Evolutionary conservation across 1,284 basidiomycete species (phyloP).

Genomic region (Cryptococcus amylolentus): DNA sequence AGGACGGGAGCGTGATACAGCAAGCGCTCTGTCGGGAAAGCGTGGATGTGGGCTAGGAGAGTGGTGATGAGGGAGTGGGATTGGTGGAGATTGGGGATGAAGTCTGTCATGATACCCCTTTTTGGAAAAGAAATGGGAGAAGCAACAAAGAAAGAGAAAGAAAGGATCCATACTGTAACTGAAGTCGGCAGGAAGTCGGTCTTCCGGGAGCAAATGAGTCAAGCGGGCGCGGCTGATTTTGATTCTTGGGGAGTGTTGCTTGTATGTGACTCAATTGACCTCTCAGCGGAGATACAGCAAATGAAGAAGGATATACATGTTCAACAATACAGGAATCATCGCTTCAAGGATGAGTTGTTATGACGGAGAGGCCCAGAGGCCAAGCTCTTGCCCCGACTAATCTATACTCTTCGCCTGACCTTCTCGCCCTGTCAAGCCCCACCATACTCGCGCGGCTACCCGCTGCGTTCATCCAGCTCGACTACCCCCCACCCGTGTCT

Average conservation of each 20-base stretch:
- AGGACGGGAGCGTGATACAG: conserved; percentile 17
- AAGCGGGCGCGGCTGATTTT: no score
- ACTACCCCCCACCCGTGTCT: background rate
- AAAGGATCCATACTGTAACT: no score
- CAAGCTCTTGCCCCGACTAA: background rate
- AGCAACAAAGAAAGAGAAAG: background rate
- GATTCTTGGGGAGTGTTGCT: no score
- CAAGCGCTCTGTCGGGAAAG: conserved; percentile 7
- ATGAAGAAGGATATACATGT: background rate
- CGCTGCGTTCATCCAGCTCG: background rate
- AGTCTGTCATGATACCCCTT: conserved; percentile 7
- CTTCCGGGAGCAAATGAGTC: no score
- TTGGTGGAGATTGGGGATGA: conserved; percentile 8
- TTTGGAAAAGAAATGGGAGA: background rate
- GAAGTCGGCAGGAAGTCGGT: no score
- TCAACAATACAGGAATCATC: background rate
- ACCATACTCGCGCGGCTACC: background rate
- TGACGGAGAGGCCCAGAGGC: background rate
- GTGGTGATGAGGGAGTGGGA: conserved; percentile 2
- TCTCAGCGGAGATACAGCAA: no score
- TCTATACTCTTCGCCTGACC: background rate
- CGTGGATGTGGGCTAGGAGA: conserved; percentile 7
- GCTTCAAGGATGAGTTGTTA: background rate
- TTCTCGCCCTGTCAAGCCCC: background rate
- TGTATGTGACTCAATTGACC: no score